These are phyloP conservation scores for Phaffomyces thermotolerans DNA, from an alignment of 805 yeast species.

Conservation along the genomic window DNA sequence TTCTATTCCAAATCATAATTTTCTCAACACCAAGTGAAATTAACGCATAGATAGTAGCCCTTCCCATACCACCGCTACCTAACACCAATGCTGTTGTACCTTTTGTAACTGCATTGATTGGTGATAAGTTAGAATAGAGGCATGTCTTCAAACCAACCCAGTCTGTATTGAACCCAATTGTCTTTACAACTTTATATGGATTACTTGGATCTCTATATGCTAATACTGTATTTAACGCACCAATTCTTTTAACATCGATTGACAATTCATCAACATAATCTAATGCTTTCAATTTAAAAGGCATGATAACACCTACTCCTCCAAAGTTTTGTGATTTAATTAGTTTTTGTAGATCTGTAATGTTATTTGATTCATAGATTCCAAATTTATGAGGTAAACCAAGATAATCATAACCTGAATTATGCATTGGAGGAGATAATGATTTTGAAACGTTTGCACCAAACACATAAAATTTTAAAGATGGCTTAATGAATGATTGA, in stretches of 20 bases:
- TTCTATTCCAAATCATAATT: not conserved
- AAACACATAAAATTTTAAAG: not conserved
- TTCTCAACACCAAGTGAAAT: not conserved
- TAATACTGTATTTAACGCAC: not conserved
- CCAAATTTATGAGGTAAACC: not conserved
- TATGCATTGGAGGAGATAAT: not conserved
- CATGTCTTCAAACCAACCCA: not conserved
- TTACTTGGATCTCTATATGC: not conserved
- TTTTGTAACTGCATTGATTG: not conserved
- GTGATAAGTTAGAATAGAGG: not conserved
- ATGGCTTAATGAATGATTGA: not conserved
- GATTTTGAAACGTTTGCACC: not conserved
- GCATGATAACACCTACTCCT: not conserved
- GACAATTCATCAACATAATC: not conserved
- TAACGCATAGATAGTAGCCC: not conserved
- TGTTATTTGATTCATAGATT: not conserved
- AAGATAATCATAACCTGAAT: not conserved
- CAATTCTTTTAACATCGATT: not conserved
- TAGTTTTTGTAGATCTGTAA: not conserved
- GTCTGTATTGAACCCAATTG: not conserved
- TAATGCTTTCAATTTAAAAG: not conserved
- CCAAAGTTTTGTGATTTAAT: not conserved
- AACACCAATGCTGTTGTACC: not conserved
- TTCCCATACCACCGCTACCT: conserved; percentile 1
- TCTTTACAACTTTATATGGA: not conserved